Base-by-base conservation (phyloP, 106 monocot species). In the Amphibolis antarctica region DNA sequence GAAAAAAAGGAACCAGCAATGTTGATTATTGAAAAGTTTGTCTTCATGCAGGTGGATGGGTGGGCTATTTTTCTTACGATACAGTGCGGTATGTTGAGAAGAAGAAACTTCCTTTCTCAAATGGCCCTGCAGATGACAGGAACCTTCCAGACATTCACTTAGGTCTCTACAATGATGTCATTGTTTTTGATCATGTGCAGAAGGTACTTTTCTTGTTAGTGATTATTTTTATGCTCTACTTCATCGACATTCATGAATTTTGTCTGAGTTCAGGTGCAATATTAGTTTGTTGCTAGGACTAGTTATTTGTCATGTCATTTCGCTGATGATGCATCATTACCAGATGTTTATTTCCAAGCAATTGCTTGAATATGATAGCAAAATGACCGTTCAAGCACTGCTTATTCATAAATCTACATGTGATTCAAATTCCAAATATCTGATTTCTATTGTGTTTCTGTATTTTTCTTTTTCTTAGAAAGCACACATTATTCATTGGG, bases 171-270 rank as follows among this genome's bases (percentile, higher is more conserved):
- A 86, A 80, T 63, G 80, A 96, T 66, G 83, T 89, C 20, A 78
- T 96, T 64, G 86, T 96, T 20, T 96, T 96, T 77, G 89, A 96
- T 76, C 83, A 96, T 55, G 94, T 90, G 31, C 89, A 96, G 64
- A 96, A 96, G 89, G 94, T 96, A 36, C 44, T 28, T 60, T 75
- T 70, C 25, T 27, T 53, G 12, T 22, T 61, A 30, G 10, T 66
- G 66, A 17, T 14, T 14, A 17, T 49, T 49, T 49, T 49, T 49
- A 49, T 65, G 24, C 12, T 65, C 23, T 47, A 25, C n/a, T 36
- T 36, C 2, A 7, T 36, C 7, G 36, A 2, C 36, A 36, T 36
- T 36, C 4, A 36, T 36, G 36, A 2, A 36, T 4, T n/a, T 36
- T 36, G 36, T 36, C 36, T 36, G 36, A 36, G 36, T 2, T 36